Base-by-base conservation (phyloP, 768 basidiomycete species). In the Sporobolomyces pararoseus region DNA sequence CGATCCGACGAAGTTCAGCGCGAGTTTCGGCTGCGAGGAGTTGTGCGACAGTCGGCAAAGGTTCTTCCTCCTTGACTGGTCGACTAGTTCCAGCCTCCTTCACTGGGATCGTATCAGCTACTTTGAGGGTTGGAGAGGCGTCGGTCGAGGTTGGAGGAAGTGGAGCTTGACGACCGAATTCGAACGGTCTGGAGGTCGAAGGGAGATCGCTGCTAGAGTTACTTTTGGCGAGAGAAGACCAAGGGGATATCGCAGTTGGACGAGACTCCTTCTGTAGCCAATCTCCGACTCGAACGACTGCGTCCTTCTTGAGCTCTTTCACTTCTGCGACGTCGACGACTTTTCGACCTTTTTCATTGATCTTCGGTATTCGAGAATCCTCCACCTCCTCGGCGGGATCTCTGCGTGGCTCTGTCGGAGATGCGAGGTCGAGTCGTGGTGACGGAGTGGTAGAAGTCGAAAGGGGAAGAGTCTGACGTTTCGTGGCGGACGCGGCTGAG, bases 291-390 rank as follows among this genome's bases (percentile, higher is more conserved):
- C 73, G 57, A 5, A 9, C 58, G 47, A 58, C 60, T 2, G 73
- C 73, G 0, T 65, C 66, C 17, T 67, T 54, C 63, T 63, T 70
- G 23, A 74, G 59, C 1, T 46, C 63, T 29, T 62, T 62, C 29
- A 63, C 32, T 53, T 74, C 73, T 21, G 2, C 34, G 1, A 35
- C 32, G 12, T 71, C 50, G 66, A 74, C 59, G 34, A 74, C 63
- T 32, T 74, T 74, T n/a, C 73, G 62, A 0, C 69, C 73, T 65
- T 39, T 55, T 58, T 35, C 23, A 62, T 50, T 39, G 31, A 54
- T 25, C 3, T 39, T 31, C 25, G 37, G 13, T 29, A 25, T 13
- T 13, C 37, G 19, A 4, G 50, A 53, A 3, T 19, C 32, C 19
- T 37, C 50, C 47, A 13, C 17, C 23, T 39, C 31, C 50, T 51